Evolutionary conservation across 176 grass and related monocot species (phyloP), one percentile per base, ranked within the genome.

Genomic region (Aegilops longissima): DNA sequence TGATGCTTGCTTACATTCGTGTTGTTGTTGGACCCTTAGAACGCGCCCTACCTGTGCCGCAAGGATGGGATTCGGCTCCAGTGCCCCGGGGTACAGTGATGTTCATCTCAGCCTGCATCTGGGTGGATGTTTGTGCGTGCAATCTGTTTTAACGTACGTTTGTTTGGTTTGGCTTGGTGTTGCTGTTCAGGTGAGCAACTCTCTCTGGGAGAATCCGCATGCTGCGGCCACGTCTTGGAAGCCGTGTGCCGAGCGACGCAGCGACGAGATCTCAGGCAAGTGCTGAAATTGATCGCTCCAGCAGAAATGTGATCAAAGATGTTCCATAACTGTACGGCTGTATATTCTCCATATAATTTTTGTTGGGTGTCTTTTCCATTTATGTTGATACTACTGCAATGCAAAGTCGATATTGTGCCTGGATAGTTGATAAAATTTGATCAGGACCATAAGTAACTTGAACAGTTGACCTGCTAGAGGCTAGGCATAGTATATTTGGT

Each of bases 151-250:
- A 76, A 52, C 73, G 25, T 77, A 2, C 82, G 8, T 71, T 80
- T 6, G 23, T 75, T 69, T 86, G 83, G 85, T 74, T 86, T 87
- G 63, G 45, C 12, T 86, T 27, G 72, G 9, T 72, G 18, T 61
- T 54, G 23, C 49, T 23, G 18, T 70, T 18, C 45, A 98, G 96
- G 90, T 80, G 88, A 96, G 87, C 12, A 87, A 85, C 69, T 96
- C 97, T 17, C 85, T 98, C 9, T 98, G 94, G 97, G 97, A 98
- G 97, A 98, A 98, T 89, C 97, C 92, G 4, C 88, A 91, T 42
- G 92, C 94, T 1, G 86, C 94, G 0, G 88, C 93, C 21, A 90
- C 87, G 35, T 96, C 97, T 21, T 96, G 97, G 97, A 98, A 94
- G 52, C 97, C 97, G 12, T 99, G 97, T 18, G 94, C 94, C 39